Evolutionary conservation across 768 basidiomycete species (phyloP).

Genomic region (Boletus subcaerulescens): DNA sequence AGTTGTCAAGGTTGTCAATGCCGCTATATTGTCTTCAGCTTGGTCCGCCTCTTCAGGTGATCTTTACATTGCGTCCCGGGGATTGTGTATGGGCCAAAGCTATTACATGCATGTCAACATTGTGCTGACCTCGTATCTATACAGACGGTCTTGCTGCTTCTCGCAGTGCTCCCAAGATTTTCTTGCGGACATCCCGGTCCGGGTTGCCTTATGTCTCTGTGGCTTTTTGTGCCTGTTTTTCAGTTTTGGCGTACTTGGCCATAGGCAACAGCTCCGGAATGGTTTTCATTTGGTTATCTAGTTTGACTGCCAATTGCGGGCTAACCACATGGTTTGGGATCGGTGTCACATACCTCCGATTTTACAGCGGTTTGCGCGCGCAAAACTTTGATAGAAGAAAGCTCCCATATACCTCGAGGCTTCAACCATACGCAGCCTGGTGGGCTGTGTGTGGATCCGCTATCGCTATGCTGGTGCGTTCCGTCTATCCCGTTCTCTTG

Average conservation of each 20-base stretch:
- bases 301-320: conserved; percentile 35
- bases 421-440: conserved; percentile 43
- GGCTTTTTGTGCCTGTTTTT: conserved; percentile 25
- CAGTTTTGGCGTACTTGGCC: conserved; percentile 39
- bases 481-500: neutral
- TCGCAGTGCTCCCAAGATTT: conserved; percentile 50
- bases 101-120: neutral
- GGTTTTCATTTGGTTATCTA: conserved; percentile 41
- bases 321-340: conserved; percentile 43
- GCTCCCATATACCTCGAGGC: conserved; percentile 42
- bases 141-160: conserved; percentile 49
- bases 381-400: conserved; percentile 47
- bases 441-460: conserved; percentile 28
- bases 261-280: conserved; percentile 31
- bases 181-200: conserved; percentile 34
- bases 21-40: conserved; percentile 40
- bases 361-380: conserved; percentile 41
- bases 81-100: conserved; percentile 24
- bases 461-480: conserved; percentile 35
- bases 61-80: conserved; percentile 34
- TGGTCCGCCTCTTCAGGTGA: conserved; percentile 39
- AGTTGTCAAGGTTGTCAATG: conserved; percentile 25
- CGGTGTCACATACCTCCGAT: conserved; percentile 42
- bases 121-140: conserved; percentile 23
- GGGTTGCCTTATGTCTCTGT: conserved; percentile 46